Conservation (phyloP, 176 grass and related monocot genomes). For the Raddia guianensis region DNA sequence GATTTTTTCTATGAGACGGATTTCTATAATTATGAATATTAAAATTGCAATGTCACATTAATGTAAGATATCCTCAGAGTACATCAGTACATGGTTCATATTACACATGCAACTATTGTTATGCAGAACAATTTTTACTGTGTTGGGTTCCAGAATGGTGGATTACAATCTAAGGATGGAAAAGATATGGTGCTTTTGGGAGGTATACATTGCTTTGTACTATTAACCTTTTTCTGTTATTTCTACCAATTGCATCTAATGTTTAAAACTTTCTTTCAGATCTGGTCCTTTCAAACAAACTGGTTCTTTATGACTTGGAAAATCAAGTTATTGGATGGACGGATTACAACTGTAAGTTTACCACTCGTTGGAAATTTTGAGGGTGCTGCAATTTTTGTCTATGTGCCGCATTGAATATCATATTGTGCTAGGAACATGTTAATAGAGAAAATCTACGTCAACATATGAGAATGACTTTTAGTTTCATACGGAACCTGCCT, state of each 20-base stretch:
- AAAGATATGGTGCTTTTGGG: conserved; percentile 96
- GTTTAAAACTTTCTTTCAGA: conserved; percentile 56
- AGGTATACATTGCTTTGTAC: conserved; percentile 51
- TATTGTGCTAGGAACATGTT: not conserved
- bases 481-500: not conserved
- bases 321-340: conserved; percentile 92
- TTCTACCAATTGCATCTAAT: conserved; percentile 23
- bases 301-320: conserved; percentile 95
- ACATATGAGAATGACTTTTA: not conserved
- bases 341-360: conserved; percentile 89
- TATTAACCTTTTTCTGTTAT: conserved; percentile 22
- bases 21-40: not conserved
- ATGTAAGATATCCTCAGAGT: not conserved
- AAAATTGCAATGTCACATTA: not conserved
- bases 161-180: conserved; percentile 84
- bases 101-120: conserved; percentile 4
- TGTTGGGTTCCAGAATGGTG: conserved; percentile 84
- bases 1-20: not conserved
- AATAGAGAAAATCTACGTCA: not conserved
- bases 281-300: conserved; percentile 85
- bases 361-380: not conserved
- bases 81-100: not conserved
- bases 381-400: not conserved
- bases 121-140: conserved; percentile 62
- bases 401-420: not conserved